These are phyloP conservation scores for Triangularia verruculosa DNA, from an alignment of 2,329 filamentous ascomycete genomes.

Conservation along the genomic window DNA sequence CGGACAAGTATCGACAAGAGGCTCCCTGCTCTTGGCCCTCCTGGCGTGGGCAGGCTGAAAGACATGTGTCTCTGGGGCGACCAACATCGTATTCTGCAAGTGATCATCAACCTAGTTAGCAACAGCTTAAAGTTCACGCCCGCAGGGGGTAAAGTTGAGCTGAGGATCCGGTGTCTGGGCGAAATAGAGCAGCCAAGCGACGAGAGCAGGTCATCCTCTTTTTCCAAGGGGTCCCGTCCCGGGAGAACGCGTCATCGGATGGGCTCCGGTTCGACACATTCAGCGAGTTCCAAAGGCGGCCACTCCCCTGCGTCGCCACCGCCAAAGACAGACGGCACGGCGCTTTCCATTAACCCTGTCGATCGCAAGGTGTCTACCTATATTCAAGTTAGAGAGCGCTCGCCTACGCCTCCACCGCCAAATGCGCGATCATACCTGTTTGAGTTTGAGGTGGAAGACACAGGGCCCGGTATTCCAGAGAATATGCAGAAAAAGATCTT, in stretches of 20 bases:
- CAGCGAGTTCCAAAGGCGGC: slow-evolving; percentile 45
- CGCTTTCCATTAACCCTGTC: slow-evolving; percentile 61
- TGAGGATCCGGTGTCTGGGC: slow-evolving; percentile 71
- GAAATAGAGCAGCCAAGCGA: slow-evolving; percentile 46
- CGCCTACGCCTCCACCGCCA: slow-evolving; percentile 58
- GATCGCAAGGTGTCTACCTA: slow-evolving; percentile 53
- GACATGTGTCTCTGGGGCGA: slow-evolving; percentile 93
- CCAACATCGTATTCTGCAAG: slow-evolving; percentile 83
- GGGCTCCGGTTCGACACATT: slow-evolving; percentile 50
- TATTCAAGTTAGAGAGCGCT: slow-evolving; percentile 51
- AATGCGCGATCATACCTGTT: slow-evolving; percentile 68
- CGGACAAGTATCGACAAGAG: slow-evolving; percentile 35
- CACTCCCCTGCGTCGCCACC: slow-evolving; percentile 28
- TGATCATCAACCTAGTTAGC: slow-evolving; percentile 90
- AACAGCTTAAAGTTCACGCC: slow-evolving; percentile 93
- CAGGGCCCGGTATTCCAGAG: slow-evolving; percentile 78
- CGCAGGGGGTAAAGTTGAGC: slow-evolving; percentile 67
- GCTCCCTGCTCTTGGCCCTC: slow-evolving; percentile 60
- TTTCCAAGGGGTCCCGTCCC: slow-evolving; percentile 46
- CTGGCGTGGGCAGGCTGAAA: slow-evolving; percentile 66
- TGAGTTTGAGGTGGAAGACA: slow-evolving; percentile 86
- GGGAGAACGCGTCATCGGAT: slow-evolving; percentile 44
- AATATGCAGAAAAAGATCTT: slow-evolving; percentile 80
- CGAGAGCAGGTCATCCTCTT: slow-evolving; percentile 51
- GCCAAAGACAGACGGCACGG: slow-evolving; percentile 43